phyloP scores from a whole-genome alignment of 1,139 yeast genomes.

The Blastobotrys indianensis region DNA sequence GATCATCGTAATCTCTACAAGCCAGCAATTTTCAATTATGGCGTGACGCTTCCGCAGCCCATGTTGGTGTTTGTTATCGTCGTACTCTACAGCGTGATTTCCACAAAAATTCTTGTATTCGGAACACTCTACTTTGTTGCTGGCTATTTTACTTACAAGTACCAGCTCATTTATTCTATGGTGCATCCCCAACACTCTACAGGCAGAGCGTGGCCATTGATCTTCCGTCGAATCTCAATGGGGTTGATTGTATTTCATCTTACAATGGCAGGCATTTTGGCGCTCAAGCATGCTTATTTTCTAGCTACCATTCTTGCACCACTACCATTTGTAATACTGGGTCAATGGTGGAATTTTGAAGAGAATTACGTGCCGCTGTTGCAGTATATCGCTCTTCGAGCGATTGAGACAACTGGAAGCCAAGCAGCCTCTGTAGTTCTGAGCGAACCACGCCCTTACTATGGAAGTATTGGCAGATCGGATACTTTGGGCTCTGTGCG shows the following conservation, averaged over 20 bases:
- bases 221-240: slow-evolving; percentile 63
- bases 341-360: slow-evolving; percentile 75
- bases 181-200: slow-evolving; percentile 88
- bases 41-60: slow-evolving; percentile 76
- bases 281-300: slow-evolving; percentile 68
- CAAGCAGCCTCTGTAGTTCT: slow-evolving; percentile 8
- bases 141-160: slow-evolving; percentile 76
- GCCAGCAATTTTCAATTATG: slow-evolving; percentile 78
- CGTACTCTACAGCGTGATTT: slow-evolving; percentile 64
- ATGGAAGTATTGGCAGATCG: too few relatives aligned
- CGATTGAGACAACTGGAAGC: slow-evolving; percentile 37
- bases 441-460: neutral
- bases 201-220: slow-evolving; percentile 82
- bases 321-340: slow-evolving; percentile 60
- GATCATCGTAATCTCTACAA: slow-evolving; percentile 63
- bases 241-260: slow-evolving; percentile 74
- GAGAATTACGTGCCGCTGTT: slow-evolving; percentile 74
- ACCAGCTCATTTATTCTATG: slow-evolving; percentile 70
- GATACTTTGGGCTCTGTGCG: neutral
- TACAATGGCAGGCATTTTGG: slow-evolving; percentile 88
- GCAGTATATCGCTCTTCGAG: slow-evolving; percentile 77
- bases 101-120: slow-evolving; percentile 66
- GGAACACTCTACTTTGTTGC: slow-evolving; percentile 67
- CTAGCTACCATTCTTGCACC: slow-evolving; percentile 70
- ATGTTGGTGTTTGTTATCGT: slow-evolving; percentile 68